A percentile compares a stretch with the other conserved stretches of the same genome.
Evolutionary conservation across 495 filamentous ascomycete genomes (phyloP).

Genomic region (Collariella sp.): DNA sequence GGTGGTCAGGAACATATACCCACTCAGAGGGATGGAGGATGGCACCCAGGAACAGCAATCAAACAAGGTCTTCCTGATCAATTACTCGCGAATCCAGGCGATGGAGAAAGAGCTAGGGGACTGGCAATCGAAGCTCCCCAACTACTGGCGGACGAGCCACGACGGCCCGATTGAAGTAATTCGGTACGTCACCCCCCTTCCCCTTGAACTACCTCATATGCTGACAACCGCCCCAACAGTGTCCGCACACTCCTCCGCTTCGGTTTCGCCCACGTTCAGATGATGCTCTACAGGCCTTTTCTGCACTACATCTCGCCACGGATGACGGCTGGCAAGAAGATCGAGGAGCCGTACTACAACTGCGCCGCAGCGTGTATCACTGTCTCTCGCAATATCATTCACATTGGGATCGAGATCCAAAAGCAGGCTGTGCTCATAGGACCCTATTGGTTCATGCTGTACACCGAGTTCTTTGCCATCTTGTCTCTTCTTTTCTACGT

Average conservation of each 20-base stretch:
- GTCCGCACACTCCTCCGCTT: conserved; percentile 81
- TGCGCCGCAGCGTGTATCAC: conserved; percentile 89
- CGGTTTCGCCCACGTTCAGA: conserved; percentile 82
- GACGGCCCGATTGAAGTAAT: conserved; percentile 65
- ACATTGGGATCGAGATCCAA: conserved; percentile 85
- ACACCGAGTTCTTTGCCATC: conserved; percentile 91
- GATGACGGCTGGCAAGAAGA: conserved; percentile 51
- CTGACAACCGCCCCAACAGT: conserved; percentile 33
- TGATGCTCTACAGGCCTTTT: conserved; percentile 93
- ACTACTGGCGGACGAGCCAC: conserved; percentile 62
- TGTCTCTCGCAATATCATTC: conserved; percentile 88
- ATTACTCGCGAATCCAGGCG: conserved; percentile 79
- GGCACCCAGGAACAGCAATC: conserved; percentile 36
- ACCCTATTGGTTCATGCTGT: conserved; percentile 94
- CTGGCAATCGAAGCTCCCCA: conserved; percentile 76
- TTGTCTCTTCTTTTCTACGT: conserved; percentile 84
- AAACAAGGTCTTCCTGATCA: conserved; percentile 64
- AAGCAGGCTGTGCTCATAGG: conserved; percentile 73
- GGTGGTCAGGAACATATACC: conserved; percentile 84
- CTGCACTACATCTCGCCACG: conserved; percentile 83
- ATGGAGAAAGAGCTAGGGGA: conserved; percentile 77
- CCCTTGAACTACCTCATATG: not conserved
- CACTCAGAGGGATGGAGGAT: conserved; percentile 64
- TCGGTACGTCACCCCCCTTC: conserved; percentile 50
- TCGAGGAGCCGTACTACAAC: conserved; percentile 79